Percentiles rank a stretch among this genome's conserved stretches.
These are phyloP conservation scores for Telopea speciosissima DNA, from an alignment of 177 flowering plant genomes.

Conservation along the genomic window DNA sequence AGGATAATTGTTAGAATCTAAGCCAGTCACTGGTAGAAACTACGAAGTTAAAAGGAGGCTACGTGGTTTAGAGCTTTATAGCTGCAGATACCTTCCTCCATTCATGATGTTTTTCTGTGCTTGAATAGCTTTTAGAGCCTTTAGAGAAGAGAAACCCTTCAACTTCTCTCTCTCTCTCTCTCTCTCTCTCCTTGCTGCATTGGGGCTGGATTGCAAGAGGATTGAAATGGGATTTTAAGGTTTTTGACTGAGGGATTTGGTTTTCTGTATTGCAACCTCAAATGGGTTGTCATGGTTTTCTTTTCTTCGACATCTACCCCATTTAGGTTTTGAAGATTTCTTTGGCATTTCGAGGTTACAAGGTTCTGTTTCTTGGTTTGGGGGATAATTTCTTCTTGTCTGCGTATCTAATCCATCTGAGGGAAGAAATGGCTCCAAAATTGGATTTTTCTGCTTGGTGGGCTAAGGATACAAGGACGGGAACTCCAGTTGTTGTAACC, in stretches of 20 bases:
- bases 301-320: constrained; percentile 17
- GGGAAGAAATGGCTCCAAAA: constrained; percentile 46
- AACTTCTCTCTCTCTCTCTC: constrained; percentile 9
- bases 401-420: not conserved
- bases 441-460: constrained; percentile 56
- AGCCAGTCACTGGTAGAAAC: constrained; percentile 14
- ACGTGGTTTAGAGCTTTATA: constrained; percentile 40
- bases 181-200: constrained; percentile 27
- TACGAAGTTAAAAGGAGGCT: constrained; percentile 21
- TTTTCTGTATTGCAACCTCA: constrained; percentile 8
- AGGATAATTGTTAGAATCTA: not conserved
- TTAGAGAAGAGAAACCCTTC: constrained; percentile 4
- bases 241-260: constrained; percentile 8
- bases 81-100: constrained; percentile 53
- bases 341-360: constrained; percentile 5
- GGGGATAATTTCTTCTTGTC: constrained; percentile 1
- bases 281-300: constrained; percentile 18
- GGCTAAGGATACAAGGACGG: constrained; percentile 44
- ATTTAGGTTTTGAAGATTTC: constrained; percentile 13
- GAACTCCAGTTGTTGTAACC: constrained; percentile 66
- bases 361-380: constrained; percentile 4
- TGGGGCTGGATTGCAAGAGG: constrained; percentile 20
- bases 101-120: constrained; percentile 32
- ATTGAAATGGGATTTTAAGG: constrained; percentile 15
- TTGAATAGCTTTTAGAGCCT: constrained; percentile 19